Evolutionary conservation across 495 filamentous ascomycete species (phyloP).

Genomic region (Bacidia gigantensis): DNA sequence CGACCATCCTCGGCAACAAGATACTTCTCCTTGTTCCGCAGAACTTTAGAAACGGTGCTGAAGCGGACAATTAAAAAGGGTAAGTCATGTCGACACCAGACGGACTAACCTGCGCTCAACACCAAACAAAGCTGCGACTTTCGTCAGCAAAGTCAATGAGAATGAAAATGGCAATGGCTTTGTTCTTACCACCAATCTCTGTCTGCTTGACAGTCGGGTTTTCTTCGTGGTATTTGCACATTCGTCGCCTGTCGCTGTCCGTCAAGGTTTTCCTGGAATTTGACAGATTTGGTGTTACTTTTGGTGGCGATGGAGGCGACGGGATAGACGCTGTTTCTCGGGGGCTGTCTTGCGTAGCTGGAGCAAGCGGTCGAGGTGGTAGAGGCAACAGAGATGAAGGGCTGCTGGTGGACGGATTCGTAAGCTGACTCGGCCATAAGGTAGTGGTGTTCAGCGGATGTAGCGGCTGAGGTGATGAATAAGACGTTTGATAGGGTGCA

Average conservation of each 20-base stretch:
- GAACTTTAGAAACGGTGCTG: constrained; percentile 95
- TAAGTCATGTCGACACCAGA: neutral
- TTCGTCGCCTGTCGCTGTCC: constrained; percentile 76
- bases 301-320: constrained; percentile 33
- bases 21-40: constrained; percentile 95
- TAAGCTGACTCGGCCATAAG: constrained; percentile 40
- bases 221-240: constrained; percentile 94
- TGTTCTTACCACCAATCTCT: constrained; percentile 74
- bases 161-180: constrained; percentile 10
- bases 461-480: constrained; percentile 29
- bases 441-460: constrained; percentile 36
- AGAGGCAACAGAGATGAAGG: constrained; percentile 19
- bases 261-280: constrained; percentile 85
- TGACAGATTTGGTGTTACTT: constrained; percentile 37
- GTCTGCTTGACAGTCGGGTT: constrained; percentile 93
- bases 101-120: constrained; percentile 79
- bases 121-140: constrained; percentile 63
- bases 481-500: constrained; percentile 24
- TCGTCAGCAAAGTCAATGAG: constrained; percentile 20
- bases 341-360: constrained; percentile 26
- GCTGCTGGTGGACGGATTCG: constrained; percentile 31
- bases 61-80: constrained; percentile 1
- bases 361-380: constrained; percentile 23
- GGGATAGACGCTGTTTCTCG: constrained; percentile 43
- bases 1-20: constrained; percentile 76